phyloP scores from a whole-genome alignment of 352 stramenopile genomes.

The Phytopythium ostracodes region DNA sequence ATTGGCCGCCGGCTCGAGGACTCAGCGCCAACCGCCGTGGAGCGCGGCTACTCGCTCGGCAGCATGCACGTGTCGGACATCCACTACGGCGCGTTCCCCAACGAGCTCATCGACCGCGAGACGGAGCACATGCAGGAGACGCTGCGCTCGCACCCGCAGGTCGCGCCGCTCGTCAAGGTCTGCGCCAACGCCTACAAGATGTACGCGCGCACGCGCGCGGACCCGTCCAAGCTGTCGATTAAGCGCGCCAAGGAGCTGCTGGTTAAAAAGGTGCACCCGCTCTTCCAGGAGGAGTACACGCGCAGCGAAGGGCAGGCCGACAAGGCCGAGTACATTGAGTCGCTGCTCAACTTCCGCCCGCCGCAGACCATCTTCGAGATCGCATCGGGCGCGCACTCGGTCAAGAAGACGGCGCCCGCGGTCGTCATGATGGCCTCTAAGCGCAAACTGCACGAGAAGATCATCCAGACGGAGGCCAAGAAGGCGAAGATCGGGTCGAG shows the following conservation, averaged over 20 bases:
- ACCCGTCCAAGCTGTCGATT: slow-evolving; percentile 95
- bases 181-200: slow-evolving; percentile 98
- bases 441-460: slow-evolving; percentile 78
- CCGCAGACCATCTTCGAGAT: slow-evolving; percentile 97
- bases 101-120: slow-evolving; percentile 94
- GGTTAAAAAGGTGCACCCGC: slow-evolving; percentile 90
- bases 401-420: slow-evolving; percentile 70
- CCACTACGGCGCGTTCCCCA: slow-evolving; percentile 97
- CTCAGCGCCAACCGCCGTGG: slow-evolving; percentile 45
- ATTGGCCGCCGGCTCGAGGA: slow-evolving; percentile 86
- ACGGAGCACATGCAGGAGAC: slow-evolving; percentile 93
- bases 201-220: slow-evolving; percentile 94
- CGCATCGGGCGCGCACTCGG: slow-evolving; percentile 75
- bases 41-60: slow-evolving; percentile 84
- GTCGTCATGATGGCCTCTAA: slow-evolving; percentile 88
- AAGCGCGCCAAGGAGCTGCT: slow-evolving; percentile 92
- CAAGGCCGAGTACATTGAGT: slow-evolving; percentile 90
- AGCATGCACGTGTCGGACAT: slow-evolving; percentile 96
- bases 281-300: slow-evolving; percentile 88
- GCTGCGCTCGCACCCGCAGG: slow-evolving; percentile 71
- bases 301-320: slow-evolving; percentile 70
- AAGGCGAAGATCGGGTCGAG: slow-evolving; percentile 38
- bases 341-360: slow-evolving; percentile 91
- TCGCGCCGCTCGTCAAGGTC: slow-evolving; percentile 83
- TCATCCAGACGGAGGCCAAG: slow-evolving; percentile 71